A percentile compares a stretch with the other conserved stretches of the same genome.
Evolutionary conservation across 345 rosid genomes (phyloP).

Genomic region (Syzygium aqueum): DNA sequence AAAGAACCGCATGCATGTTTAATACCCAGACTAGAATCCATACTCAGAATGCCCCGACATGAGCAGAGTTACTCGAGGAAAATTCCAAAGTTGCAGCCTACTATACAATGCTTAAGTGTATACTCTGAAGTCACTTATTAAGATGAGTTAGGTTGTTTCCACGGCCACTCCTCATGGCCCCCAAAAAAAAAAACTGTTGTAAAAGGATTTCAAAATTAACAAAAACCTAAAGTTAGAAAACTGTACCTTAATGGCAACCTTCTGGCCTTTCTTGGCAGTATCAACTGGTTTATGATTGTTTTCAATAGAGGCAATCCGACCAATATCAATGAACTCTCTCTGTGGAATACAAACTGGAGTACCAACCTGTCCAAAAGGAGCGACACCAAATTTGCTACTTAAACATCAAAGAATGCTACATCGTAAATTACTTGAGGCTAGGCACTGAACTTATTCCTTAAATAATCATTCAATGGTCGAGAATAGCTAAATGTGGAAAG

Average conservation of each 20-base stretch:
- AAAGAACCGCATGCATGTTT: not conserved
- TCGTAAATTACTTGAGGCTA: not conserved
- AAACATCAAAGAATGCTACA: not conserved
- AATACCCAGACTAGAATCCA: not conserved
- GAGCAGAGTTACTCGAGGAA: not conserved
- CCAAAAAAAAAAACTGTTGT: not conserved
- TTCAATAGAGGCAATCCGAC: conserved; percentile 79
- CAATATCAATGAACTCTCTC: conserved; percentile 74
- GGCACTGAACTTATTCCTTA: not conserved
- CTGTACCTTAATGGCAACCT: conserved; percentile 82
- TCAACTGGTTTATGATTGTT: conserved; percentile 70
- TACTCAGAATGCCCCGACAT: not conserved
- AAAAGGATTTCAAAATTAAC: not conserved
- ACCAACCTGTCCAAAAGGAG: conserved; percentile 47
- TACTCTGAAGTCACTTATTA: not conserved
- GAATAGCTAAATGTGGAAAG: not conserved
- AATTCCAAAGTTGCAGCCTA: not conserved
- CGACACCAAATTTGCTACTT: not conserved
- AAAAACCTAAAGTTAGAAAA: not conserved
- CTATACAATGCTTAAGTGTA: not conserved
- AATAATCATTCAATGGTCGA: not conserved
- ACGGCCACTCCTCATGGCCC: not conserved
- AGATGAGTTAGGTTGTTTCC: not conserved
- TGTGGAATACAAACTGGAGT: conserved; percentile 86
- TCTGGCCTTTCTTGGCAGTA: conserved; percentile 67